phyloP scores from a whole-genome alignment of 345 rosid species.

The Pelargonium nanum region DNA sequence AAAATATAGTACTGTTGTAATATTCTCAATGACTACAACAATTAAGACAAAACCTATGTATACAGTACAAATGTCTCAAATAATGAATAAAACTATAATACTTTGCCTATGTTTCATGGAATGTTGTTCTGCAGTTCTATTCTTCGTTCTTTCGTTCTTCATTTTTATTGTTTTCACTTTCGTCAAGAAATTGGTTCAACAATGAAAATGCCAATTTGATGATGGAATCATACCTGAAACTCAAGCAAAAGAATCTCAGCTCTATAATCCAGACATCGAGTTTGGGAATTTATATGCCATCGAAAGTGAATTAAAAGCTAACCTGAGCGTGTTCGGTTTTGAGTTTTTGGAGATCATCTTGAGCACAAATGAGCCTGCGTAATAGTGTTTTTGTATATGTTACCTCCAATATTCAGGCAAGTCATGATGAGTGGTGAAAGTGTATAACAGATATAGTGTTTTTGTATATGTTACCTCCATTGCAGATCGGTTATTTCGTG shows the following conservation, averaged over 20 bases:
- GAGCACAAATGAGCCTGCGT: constrained; percentile 65
- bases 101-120: background rate
- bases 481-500: constrained; percentile 78
- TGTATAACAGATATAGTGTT: background rate
- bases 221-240: constrained; percentile 19
- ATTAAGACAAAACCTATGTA: background rate
- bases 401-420: background rate
- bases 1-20: background rate
- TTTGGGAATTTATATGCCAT: background rate
- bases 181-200: background rate
- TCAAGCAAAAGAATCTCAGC: constrained; percentile 6
- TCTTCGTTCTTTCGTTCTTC: too few species aligned
- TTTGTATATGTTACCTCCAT: constrained; percentile 48
- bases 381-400: constrained; percentile 4
- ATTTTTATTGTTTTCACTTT: background rate
- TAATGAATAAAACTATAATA: background rate
- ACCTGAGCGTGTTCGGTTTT: constrained; percentile 69
- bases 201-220: background rate
- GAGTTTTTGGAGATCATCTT: constrained; percentile 75
- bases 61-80: background rate
- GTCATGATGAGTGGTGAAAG: background rate
- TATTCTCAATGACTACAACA: too few species aligned
- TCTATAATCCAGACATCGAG: constrained; percentile 4
- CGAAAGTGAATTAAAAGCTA: constrained; percentile 6
- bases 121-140: background rate